Conservation (phyloP, 1,284 basidiomycete species). For the Melampsora abietis-canadensis region DNA sequence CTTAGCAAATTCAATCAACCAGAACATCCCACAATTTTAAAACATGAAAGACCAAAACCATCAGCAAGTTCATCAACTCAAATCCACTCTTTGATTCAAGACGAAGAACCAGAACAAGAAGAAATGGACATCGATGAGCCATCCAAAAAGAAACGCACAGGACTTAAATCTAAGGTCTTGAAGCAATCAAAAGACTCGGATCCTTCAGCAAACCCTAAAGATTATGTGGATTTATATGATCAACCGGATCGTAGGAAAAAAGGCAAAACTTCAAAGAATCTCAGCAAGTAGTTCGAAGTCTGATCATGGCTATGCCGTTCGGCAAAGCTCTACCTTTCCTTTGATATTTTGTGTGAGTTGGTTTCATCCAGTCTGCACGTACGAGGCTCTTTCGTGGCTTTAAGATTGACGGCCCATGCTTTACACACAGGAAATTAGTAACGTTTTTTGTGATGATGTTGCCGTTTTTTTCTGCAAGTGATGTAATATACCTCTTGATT, state of each 20-base stretch:
- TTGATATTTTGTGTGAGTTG: no score
- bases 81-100: conserved; percentile 9
- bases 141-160: not conserved
- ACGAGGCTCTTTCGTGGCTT: no score
- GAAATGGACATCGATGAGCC: conserved; percentile 18
- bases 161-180: conserved; percentile 8
- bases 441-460: no score
- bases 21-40: conserved; percentile 7
- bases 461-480: no score
- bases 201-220: not conserved
- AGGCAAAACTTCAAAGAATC: not conserved
- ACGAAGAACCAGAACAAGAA: not conserved
- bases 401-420: no score
- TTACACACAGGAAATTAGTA: no score
- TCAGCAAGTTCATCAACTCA: not conserved
- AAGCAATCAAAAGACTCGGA: not conserved
- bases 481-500: no score
- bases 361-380: no score
- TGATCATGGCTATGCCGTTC: no score
- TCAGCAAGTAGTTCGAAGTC: not conserved
- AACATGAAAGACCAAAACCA: conserved; percentile 5
- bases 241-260: conserved; percentile 13
- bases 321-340: no score
- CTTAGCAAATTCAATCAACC: conserved; percentile 21
- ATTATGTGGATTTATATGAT: conserved; percentile 29